Conservation (phyloP, 2,329 filamentous ascomycete genomes). For the Hypoxylon sp. region DNA sequence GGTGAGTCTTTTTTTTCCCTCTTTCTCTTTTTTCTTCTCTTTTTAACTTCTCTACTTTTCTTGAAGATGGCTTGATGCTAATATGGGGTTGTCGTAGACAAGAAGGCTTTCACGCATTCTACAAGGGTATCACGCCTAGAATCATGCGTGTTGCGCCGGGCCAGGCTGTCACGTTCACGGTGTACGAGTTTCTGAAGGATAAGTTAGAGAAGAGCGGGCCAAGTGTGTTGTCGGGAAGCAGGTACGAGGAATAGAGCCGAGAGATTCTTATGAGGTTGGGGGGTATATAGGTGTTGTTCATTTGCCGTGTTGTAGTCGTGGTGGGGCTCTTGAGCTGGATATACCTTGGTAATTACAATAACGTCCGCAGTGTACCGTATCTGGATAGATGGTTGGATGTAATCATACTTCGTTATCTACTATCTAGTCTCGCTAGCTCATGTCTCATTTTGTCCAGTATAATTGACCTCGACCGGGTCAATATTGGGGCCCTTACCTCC, state of each 20-base stretch:
- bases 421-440: slow-evolving; percentile 17
- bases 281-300: not conserved
- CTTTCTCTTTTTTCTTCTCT: not conserved
- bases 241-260: slow-evolving; percentile 75
- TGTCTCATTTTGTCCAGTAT: not conserved
- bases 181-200: slow-evolving; percentile 83
- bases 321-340: not conserved
- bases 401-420: slow-evolving; percentile 24
- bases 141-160: slow-evolving; percentile 98
- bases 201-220: slow-evolving; percentile 77
- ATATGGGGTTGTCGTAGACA: slow-evolving; percentile 67
- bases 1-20: slow-evolving; percentile 61
- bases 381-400: slow-evolving; percentile 21
- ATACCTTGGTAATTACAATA: slow-evolving; percentile 6
- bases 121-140: slow-evolving; percentile 98
- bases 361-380: slow-evolving; percentile 28
- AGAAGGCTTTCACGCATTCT: slow-evolving; percentile 95
- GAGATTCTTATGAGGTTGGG: not conserved
- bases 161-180: slow-evolving; percentile 84
- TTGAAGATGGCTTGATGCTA: not conserved
- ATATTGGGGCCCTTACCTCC: slow-evolving; percentile 62
- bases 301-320: not conserved
- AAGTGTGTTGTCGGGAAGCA: slow-evolving; percentile 70
- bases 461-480: not conserved
- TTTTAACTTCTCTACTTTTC: not conserved